Evolutionary conservation across 208 protist species (phyloP).

Genomic region (Trypanosoma congolense): DNA sequence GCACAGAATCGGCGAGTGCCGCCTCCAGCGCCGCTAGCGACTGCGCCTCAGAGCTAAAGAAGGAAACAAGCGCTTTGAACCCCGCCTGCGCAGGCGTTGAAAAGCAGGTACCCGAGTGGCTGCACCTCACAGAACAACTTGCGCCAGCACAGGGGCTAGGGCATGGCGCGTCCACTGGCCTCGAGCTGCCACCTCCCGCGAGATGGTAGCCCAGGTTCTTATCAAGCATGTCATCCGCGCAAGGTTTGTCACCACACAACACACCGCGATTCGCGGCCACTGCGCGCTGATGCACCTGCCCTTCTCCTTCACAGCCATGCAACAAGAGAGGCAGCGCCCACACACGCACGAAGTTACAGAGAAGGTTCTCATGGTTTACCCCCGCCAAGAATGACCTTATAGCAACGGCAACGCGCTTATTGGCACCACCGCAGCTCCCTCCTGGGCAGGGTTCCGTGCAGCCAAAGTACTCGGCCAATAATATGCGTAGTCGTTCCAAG

Average conservation of each 20-base stretch:
- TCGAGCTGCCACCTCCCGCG: not conserved
- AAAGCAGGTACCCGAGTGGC: not conserved
- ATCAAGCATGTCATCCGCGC: too few species aligned
- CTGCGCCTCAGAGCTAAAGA: conserved; percentile 11
- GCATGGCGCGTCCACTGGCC: too few species aligned
- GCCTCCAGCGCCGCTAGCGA: conserved; percentile 10
- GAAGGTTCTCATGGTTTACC: conserved; percentile 18
- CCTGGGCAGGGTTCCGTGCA: not conserved
- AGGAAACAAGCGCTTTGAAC: conserved; percentile 18
- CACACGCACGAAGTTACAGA: conserved; percentile 33
- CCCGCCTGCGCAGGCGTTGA: conserved; percentile 1
- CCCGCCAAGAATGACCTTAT: conserved; percentile 26
- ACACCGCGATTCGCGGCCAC: not conserved
- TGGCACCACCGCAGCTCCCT: conserved; percentile 27
- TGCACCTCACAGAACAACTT: not conserved
- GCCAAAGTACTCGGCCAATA: conserved; percentile 34
- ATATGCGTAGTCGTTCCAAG: conserved; percentile 42
- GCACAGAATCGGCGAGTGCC: conserved; percentile 7
- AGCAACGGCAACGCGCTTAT: conserved; percentile 31
- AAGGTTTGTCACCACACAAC: too few species aligned
- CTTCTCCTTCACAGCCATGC: conserved; percentile 44
- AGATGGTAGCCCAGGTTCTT: not conserved
- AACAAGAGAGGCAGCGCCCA: conserved; percentile 68
- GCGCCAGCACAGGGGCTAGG: too few species aligned
- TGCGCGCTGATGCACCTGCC: not conserved